Base-by-base conservation (phyloP, 768 basidiomycete genomes). In the Mycena olivaceomarginata region DNA sequence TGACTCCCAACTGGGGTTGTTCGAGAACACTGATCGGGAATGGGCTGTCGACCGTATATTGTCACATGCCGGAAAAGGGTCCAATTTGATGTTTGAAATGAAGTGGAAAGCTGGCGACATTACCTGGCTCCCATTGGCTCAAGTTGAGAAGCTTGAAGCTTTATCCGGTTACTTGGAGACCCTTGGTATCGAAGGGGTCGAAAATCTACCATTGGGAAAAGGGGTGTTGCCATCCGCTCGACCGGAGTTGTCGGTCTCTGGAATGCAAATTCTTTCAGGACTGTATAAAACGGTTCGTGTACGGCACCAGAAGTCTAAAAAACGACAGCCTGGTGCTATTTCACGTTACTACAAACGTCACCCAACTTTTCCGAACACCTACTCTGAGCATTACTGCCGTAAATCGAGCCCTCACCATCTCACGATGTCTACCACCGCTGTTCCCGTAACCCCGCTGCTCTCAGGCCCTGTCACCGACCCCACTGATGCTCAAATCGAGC, bases 71-170 rank as follows among this genome's bases (percentile, higher is more conserved):
- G 63, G 63, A 45, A n/a, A 40, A 13, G 20, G 40, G 11, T 4
- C 40, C 10, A 59, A 20, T 1, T 4, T 81, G 7, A 67, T 77
- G 16, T 83, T 83, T 72, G 65, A 81, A 65, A 65, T 83, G 0
- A 7, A 40, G 0, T 83, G 83, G 83, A 80, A 74, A 56, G 56
- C 72, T 1, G 83, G 83, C 0, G 83, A 83, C 48, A 41, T 22
- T 13, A 79, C 76, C 4, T 82, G 81, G 83, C 48, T 80, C 22
- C 63, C 75, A 16, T 81, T 79, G 46, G 18, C 57, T 46, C 59
- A 72, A 15, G 75, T 82, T 2, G 67, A 56, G 18, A 69, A 76
- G 13, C 64, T 80, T 18, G 64, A 77, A 11, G 76, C 76, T 2
- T 39, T 81, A 18, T 40, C 63, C 1, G 20, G 53, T 2, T 82